Evolutionary conservation across 1,284 basidiomycete genomes (phyloP).

Genomic region (Austropuccinia psidii): DNA sequence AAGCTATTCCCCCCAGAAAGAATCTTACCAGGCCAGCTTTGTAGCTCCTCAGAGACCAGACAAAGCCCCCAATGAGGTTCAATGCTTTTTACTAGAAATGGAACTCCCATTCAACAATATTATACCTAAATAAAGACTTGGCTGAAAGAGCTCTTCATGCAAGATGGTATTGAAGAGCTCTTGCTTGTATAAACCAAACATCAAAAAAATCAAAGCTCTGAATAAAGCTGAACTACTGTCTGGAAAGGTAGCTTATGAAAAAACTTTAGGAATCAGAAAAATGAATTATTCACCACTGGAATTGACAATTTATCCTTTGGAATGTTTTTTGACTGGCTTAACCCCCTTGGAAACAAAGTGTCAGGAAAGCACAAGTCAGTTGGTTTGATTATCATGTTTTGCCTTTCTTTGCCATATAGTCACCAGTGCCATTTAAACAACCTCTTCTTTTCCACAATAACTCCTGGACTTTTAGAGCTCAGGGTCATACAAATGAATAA

Average conservation of each 20-base stretch:
- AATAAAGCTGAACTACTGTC: neutral
- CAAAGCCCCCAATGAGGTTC: constrained; percentile 3
- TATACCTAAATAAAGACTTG: constrained; percentile 9
- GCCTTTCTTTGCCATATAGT: constrained; percentile 16
- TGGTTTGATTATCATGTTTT: constrained; percentile 25
- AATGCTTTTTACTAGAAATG: neutral
- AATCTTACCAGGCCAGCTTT: neutral
- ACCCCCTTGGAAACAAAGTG: constrained; percentile 24
- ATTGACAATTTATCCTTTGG: constrained; percentile 25
- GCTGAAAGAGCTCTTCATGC: constrained; percentile 10
- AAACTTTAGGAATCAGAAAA: neutral
- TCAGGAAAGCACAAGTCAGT: constrained; percentile 26
- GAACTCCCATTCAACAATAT: constrained; percentile 20
- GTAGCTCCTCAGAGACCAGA: constrained; percentile 1
- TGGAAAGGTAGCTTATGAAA: constrained; percentile 15
- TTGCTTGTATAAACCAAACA: neutral
- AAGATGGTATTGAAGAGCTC: constrained; percentile 3
- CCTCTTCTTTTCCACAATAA: constrained; percentile 20
- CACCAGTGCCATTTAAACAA: constrained; percentile 30
- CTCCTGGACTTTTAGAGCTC: constrained; percentile 19
- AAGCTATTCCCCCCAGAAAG: neutral
- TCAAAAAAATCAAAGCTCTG: too few species aligned
- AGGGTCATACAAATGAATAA: constrained; percentile 30
- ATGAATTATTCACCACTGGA: neutral
- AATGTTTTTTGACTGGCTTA: constrained; percentile 26